Percentiles rank a stretch among this genome's conserved stretches.
Evolutionary conservation across 1,284 basidiomycete species (phyloP).

Genomic region (Phellopilus nigrolimitatus): DNA sequence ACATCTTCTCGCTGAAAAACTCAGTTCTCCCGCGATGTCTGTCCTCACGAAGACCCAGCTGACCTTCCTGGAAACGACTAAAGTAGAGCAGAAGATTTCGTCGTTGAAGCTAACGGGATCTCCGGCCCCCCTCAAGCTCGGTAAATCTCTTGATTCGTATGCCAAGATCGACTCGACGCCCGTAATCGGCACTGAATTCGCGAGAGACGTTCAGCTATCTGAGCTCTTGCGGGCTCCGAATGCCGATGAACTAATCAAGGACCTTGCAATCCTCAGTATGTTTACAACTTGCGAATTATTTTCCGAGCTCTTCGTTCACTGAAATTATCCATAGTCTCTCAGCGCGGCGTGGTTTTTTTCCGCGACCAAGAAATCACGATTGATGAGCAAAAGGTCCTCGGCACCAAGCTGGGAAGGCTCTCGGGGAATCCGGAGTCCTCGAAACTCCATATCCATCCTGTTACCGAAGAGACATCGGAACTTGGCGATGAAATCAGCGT

Average conservation of each 20-base stretch:
- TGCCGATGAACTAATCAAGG: slow-evolving; percentile 39
- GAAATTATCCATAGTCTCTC: slow-evolving; percentile 35
- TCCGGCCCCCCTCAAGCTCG: slow-evolving; percentile 16
- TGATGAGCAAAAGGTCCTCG: slow-evolving; percentile 42
- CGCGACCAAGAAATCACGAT: slow-evolving; percentile 46
- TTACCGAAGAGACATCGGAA: slow-evolving; percentile 47
- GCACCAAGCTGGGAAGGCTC: slow-evolving; percentile 46
- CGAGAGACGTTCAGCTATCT: slow-evolving; percentile 33
- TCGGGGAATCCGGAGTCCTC: slow-evolving; percentile 52
- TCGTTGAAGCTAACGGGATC: slow-evolving; percentile 13
- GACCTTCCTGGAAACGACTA: slow-evolving; percentile 10
- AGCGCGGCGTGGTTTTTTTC: slow-evolving; percentile 74
- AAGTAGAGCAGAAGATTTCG: slow-evolving; percentile 7
- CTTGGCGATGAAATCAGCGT: slow-evolving; percentile 47
- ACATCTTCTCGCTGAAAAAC: too few relatives aligned
- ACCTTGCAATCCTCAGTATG: slow-evolving; percentile 43
- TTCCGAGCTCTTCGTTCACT: neutral
- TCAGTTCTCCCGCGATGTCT: slow-evolving; percentile 8
- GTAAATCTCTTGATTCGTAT: slow-evolving; percentile 13
- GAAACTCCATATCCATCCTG: slow-evolving; percentile 61
- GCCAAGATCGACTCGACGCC: slow-evolving; percentile 28
- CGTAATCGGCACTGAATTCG: slow-evolving; percentile 39
- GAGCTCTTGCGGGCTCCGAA: slow-evolving; percentile 35
- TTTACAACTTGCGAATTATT: neutral
- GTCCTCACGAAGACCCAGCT: slow-evolving; percentile 9